Evolutionary conservation across 1,284 basidiomycete genomes (phyloP).

Genomic region (Gymnopus androsaceus): DNA sequence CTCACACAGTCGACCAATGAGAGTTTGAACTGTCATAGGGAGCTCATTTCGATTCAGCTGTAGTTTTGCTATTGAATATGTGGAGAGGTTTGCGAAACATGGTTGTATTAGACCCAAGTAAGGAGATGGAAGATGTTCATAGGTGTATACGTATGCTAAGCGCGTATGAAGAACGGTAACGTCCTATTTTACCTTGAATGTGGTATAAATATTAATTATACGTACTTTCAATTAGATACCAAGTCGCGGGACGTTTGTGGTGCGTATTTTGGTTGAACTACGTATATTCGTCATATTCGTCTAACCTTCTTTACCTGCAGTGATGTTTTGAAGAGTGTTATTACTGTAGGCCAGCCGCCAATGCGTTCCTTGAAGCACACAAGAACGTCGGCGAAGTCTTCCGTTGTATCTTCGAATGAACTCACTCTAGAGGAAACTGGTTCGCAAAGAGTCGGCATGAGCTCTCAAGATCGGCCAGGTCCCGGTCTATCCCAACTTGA

Average conservation of each 20-base stretch:
- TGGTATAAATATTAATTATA: no score
- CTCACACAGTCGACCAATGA: not conserved
- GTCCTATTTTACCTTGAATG: not conserved
- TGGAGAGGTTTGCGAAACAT: conserved; percentile 3
- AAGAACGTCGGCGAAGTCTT: not conserved
- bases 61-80: conserved; percentile 8
- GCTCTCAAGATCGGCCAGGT: no score
- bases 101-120: not conserved
- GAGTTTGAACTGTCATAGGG: not conserved
- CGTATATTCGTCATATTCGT: not conserved
- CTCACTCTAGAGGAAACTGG: no score
- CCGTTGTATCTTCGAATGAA: not conserved
- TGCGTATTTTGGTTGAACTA: not conserved
- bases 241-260: conserved; percentile 6
- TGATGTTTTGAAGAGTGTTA: conserved; percentile 5
- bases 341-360: not conserved
- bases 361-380: not conserved
- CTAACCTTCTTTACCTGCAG: not conserved
- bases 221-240: not conserved
- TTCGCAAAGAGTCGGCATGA: not conserved
- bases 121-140: conserved; percentile 2
- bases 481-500: not conserved
- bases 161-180: conserved; percentile 13
- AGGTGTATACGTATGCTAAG: conserved; percentile 9
- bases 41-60: conserved; percentile 13